A percentile compares a stretch with the other conserved stretches of the same genome.
Conservation (phyloP, 2,329 filamentous ascomycete species). For the Penicillium nordicum region DNA sequence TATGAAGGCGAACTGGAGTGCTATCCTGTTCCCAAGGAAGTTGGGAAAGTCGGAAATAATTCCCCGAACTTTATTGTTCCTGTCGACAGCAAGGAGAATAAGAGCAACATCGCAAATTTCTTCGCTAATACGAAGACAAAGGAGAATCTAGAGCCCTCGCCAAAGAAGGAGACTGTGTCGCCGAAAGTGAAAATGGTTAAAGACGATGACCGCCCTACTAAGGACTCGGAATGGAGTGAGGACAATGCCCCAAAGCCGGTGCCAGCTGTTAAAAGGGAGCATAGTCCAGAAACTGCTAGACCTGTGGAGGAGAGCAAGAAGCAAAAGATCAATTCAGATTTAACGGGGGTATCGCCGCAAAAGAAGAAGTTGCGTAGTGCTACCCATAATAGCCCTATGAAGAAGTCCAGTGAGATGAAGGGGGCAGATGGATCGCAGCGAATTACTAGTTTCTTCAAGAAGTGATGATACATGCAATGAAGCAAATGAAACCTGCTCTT, state of each 20-base stretch:
- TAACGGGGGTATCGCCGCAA: slow-evolving; percentile 29
- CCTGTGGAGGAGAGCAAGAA: slow-evolving; percentile 25
- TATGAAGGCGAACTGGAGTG: slow-evolving; percentile 75
- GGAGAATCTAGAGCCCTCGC: slow-evolving; percentile 13
- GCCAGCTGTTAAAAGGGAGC: slow-evolving; percentile 49
- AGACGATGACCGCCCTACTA: slow-evolving; percentile 9
- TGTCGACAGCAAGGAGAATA: slow-evolving; percentile 80
- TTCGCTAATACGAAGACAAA: slow-evolving; percentile 60
- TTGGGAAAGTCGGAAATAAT: slow-evolving; percentile 92
- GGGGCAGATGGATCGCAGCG: slow-evolving; percentile 50
- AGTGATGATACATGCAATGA: slow-evolving; percentile 20
- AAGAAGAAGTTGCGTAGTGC: slow-evolving; percentile 56
- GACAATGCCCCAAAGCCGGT: slow-evolving; percentile 52
- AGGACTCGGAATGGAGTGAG: slow-evolving; percentile 8
- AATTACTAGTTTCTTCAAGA: slow-evolving; percentile 50
- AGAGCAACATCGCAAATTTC: slow-evolving; percentile 90
- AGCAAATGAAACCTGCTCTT: not conserved
- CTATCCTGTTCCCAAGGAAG: slow-evolving; percentile 82
- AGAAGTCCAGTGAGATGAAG: slow-evolving; percentile 44
- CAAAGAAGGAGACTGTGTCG: slow-evolving; percentile 32
- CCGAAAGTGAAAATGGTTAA: slow-evolving; percentile 28
- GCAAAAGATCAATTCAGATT: slow-evolving; percentile 18
- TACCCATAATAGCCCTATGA: slow-evolving; percentile 53
- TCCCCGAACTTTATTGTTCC: slow-evolving; percentile 80
- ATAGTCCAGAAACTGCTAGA: slow-evolving; percentile 28